Base-by-base conservation (phyloP, 1,284 basidiomycete genomes). In the Neolentinus lepideus region DNA sequence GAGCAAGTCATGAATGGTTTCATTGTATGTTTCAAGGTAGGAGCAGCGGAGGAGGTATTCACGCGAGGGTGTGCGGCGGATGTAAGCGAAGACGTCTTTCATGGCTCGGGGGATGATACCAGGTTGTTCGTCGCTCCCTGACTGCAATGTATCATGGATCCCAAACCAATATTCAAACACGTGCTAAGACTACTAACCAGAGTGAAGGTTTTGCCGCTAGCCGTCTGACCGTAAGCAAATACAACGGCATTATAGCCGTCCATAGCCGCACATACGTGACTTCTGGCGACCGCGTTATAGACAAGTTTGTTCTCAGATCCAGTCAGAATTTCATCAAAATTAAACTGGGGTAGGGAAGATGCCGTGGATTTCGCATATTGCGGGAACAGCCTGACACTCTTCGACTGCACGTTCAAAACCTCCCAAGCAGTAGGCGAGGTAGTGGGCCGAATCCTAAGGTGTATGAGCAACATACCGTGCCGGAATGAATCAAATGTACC, bases 1-100 rank as follows among this genome's bases (percentile, higher is more conserved):
- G 26, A 95, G 81, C 2, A 94, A 74, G 65, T 95, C 94, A 60
- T 92, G 83, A 58, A 99, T 90, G 0, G 84, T 80, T 70, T 99
- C 96, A 70, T 99, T 99, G 75, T 98, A 98, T 54, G 98, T 94
- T 65, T 98, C 95, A 47, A 98, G 83, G 68, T 98, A 98, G 2
- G 91, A 94, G 61, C 93, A 95, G 10, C 96, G 85, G 1, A 99
- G 80, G 12, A 99, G 82, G 69, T 94, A 98, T 70, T 98, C 96
- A 55, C 94, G 80, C n/a, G 79, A 72, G 0, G 87, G 80, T 0
- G 84, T 88, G 46, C 77, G 77, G 43, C 80, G 80, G 67, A 92
- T 92, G 65, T 82, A 86, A 0, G 79, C 78, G 67, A 92, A 92
- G 1, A 93, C 83, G 58, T 92, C 90, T 57, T 85, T 82, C 82